Percentiles rank a stretch among this genome's conserved stretches.
Evolutionary conservation across 495 filamentous ascomycete genomes (phyloP).

Genomic region (Xylaria intraflava): DNA sequence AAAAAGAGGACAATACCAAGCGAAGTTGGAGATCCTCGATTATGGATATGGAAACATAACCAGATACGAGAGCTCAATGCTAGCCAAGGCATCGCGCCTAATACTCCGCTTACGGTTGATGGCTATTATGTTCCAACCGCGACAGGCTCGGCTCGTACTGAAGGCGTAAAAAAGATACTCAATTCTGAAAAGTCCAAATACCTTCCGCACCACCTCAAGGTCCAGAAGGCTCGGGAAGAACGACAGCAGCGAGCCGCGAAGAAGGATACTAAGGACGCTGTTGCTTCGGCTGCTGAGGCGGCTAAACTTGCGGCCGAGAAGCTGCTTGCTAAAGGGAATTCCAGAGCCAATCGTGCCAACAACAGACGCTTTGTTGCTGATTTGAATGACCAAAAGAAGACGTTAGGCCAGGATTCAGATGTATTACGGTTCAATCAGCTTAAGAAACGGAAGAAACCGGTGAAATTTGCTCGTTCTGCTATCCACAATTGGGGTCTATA

Average conservation of each 20-base stretch:
- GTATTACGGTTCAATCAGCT: slow-evolving; percentile 96
- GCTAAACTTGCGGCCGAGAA: slow-evolving; percentile 74
- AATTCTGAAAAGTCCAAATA: slow-evolving; percentile 98
- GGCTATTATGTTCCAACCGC: slow-evolving; percentile 87
- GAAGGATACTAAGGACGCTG: slow-evolving; percentile 58
- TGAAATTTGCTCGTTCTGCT: slow-evolving; percentile 93
- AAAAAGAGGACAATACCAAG: slow-evolving; percentile 62
- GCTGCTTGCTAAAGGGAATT: slow-evolving; percentile 66
- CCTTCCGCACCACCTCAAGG: slow-evolving; percentile 91
- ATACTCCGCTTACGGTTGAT: slow-evolving; percentile 53
- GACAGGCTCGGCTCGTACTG: slow-evolving; percentile 81
- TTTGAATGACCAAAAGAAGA: slow-evolving; percentile 88
- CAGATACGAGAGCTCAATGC: slow-evolving; percentile 79
- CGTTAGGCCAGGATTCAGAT: slow-evolving; percentile 76
- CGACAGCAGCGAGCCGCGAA: slow-evolving; percentile 68
- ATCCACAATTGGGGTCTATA: slow-evolving; percentile 99
- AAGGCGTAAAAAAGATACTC: slow-evolving; percentile 87
- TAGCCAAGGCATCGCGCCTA: slow-evolving; percentile 26
- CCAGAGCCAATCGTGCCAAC: slow-evolving; percentile 85
- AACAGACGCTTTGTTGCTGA: slow-evolving; percentile 91
- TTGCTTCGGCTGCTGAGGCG: slow-evolving; percentile 58
- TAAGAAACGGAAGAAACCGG: slow-evolving; percentile 98
- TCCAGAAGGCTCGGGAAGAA: slow-evolving; percentile 82
- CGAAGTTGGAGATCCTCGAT: slow-evolving; percentile 56
- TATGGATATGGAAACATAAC: slow-evolving; percentile 89